A percentile compares a stretch with the other conserved stretches of the same genome.
Conservation (phyloP, 2,329 filamentous ascomycete genomes). For the Beauveria medogensis region DNA sequence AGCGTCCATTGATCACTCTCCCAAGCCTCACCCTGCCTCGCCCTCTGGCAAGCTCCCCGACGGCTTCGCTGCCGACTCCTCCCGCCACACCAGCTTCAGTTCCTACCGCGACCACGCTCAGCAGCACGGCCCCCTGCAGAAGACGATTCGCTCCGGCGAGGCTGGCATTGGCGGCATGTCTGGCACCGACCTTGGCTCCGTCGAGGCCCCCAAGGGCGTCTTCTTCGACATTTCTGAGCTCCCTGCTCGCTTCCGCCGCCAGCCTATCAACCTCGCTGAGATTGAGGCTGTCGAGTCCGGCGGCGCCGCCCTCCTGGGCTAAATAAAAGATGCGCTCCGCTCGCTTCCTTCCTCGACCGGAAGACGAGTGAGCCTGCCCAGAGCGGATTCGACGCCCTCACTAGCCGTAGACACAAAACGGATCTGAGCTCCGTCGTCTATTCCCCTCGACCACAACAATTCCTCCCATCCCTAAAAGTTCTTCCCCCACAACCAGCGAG, state of each 20-base stretch:
- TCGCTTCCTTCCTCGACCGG: not conserved
- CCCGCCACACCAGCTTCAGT: constrained; percentile 57
- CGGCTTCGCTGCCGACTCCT: constrained; percentile 33
- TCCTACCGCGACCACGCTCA: constrained; percentile 70
- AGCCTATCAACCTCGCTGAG: constrained; percentile 67
- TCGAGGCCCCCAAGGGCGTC: constrained; percentile 63
- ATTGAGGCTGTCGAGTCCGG: constrained; percentile 95
- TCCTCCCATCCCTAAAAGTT: not conserved
- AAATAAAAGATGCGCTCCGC: constrained; percentile 14
- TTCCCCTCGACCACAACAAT: not conserved
- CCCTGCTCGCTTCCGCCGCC: constrained; percentile 71
- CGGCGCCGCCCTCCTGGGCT: constrained; percentile 57
- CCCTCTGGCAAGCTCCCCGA: constrained; percentile 56
- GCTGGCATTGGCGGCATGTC: constrained; percentile 50
- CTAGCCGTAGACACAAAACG: constrained; percentile 4
- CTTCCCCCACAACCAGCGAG: not conserved
- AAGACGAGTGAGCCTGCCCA: not conserved
- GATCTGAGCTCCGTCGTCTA: not conserved
- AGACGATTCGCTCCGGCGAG: constrained; percentile 36
- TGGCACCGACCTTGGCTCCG: constrained; percentile 63
- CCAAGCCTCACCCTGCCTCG: constrained; percentile 64
- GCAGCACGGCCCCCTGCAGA: constrained; percentile 67
- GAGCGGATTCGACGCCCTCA: not conserved
- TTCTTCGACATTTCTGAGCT: constrained; percentile 88
- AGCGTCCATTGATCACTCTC: constrained; percentile 67